Evolutionary conservation across 163 green algal genomes (phyloP).

Genomic region (Chlamydomonas reinhardtii): DNA sequence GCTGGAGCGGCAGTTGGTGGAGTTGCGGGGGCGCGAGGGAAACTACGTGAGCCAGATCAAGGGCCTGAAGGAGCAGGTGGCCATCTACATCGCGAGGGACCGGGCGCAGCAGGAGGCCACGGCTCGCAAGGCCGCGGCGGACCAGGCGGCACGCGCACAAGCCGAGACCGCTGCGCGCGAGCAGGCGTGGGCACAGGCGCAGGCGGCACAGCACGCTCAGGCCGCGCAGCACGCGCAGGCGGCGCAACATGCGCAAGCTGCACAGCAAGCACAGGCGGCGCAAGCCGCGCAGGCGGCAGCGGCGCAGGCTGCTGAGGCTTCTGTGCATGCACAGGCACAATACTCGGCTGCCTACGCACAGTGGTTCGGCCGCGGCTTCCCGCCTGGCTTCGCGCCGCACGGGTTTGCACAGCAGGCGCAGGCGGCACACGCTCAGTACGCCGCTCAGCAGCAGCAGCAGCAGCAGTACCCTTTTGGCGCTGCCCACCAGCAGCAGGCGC

Average conservation of each 20-base stretch:
- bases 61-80: not conserved
- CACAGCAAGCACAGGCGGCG: not conserved
- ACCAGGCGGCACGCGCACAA: not conserved
- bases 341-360: not conserved
- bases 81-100: not conserved
- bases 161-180: not conserved
- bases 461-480: too few relatives aligned
- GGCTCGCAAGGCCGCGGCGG: not conserved
- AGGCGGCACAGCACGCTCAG: not conserved
- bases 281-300: not conserved
- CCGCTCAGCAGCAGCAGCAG: too few relatives aligned
- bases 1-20: not conserved
- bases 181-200: not conserved
- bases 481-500: not conserved
- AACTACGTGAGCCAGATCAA: not conserved
- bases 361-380: not conserved
- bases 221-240: not conserved
- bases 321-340: not conserved
- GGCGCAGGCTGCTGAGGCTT: too few relatives aligned
- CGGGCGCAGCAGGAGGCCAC: slow-evolving; percentile 19
- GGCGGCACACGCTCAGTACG: not conserved
- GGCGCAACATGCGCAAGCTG: not conserved
- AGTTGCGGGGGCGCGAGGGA: not conserved
- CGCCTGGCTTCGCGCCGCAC: too few relatives aligned
- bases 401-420: not conserved